phyloP scores from a whole-genome alignment of 2,329 filamentous ascomycete genomes.

The Emericellopsis cladophorae region DNA sequence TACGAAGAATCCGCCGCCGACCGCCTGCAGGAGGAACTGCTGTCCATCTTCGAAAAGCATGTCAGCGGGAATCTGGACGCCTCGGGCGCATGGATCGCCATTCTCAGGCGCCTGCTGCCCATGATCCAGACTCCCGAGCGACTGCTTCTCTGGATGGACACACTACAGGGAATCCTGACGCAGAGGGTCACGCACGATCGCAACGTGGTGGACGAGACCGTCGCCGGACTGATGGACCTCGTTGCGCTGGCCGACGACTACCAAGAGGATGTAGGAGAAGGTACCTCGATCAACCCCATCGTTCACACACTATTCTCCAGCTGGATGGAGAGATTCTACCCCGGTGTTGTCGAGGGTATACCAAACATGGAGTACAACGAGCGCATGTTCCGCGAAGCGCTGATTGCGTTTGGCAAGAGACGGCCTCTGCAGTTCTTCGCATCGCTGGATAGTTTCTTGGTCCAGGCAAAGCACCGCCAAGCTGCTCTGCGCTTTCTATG shows the following conservation, averaged over 20 bases:
- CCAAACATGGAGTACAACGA: constrained; percentile 30
- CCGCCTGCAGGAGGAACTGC: constrained; percentile 60
- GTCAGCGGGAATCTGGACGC: constrained; percentile 43
- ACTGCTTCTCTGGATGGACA: constrained; percentile 60
- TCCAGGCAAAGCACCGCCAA: constrained; percentile 50
- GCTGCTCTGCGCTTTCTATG: constrained; percentile 55
- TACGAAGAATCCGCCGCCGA: constrained; percentile 58
- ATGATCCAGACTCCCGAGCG: constrained; percentile 50
- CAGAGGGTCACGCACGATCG: constrained; percentile 45
- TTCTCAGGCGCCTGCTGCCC: constrained; percentile 51
- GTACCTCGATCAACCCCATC: constrained; percentile 30
- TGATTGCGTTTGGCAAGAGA: constrained; percentile 52
- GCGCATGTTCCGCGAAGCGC: constrained; percentile 33
- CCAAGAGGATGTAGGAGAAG: constrained; percentile 26
- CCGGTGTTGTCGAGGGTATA: constrained; percentile 21
- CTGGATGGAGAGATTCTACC: constrained; percentile 40
- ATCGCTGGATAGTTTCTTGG: constrained; percentile 51
- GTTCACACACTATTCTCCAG: constrained; percentile 41
- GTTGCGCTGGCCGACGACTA: constrained; percentile 50
- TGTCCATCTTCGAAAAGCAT: constrained; percentile 51
- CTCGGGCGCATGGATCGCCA: constrained; percentile 54
- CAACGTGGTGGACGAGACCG: constrained; percentile 48
- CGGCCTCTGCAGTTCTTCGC: constrained; percentile 60
- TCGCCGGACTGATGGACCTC: constrained; percentile 51
- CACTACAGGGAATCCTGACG: constrained; percentile 20